Conservation (phyloP, 805 yeast species). For the Metschnikowia aberdeeniae region DNA sequence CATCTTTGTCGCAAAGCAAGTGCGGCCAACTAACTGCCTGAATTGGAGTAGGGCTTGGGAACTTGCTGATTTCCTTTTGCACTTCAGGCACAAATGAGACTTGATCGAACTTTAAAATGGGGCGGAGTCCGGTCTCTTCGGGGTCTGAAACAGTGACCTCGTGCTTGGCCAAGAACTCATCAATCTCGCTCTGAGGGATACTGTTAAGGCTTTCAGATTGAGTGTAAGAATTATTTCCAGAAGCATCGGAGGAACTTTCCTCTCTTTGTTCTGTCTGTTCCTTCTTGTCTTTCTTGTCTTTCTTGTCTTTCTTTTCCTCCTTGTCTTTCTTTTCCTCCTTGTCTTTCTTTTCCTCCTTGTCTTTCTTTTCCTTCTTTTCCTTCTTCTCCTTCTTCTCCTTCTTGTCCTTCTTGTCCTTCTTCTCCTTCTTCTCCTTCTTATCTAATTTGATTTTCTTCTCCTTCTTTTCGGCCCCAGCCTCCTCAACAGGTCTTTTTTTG, state of each 20-base stretch:
- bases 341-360: constrained; percentile 24
- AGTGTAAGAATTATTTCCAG: constrained; percentile 22
- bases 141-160: constrained; percentile 81
- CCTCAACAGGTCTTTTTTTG: constrained; percentile 26
- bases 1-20: constrained; percentile 72
- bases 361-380: constrained; percentile 19
- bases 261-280: constrained; percentile 20
- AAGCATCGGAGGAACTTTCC: constrained; percentile 13
- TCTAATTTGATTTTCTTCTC: constrained; percentile 22
- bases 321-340: constrained; percentile 20
- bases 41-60: constrained; percentile 91
- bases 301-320: constrained; percentile 36
- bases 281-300: constrained; percentile 27
- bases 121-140: constrained; percentile 48
- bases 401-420: constrained; percentile 17
- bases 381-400: constrained; percentile 24
- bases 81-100: constrained; percentile 53
- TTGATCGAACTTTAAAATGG: constrained; percentile 64
- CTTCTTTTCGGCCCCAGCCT: constrained; percentile 26
- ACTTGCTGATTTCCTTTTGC: constrained; percentile 58
- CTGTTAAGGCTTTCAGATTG: constrained; percentile 38
- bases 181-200: constrained; percentile 53
- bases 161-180: constrained; percentile 60
- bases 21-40: constrained; percentile 96
- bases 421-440: constrained; percentile 14